Evolutionary conservation across 2,329 filamentous ascomycete species (phyloP).

Genomic region (Trichoderma atroviride): DNA sequence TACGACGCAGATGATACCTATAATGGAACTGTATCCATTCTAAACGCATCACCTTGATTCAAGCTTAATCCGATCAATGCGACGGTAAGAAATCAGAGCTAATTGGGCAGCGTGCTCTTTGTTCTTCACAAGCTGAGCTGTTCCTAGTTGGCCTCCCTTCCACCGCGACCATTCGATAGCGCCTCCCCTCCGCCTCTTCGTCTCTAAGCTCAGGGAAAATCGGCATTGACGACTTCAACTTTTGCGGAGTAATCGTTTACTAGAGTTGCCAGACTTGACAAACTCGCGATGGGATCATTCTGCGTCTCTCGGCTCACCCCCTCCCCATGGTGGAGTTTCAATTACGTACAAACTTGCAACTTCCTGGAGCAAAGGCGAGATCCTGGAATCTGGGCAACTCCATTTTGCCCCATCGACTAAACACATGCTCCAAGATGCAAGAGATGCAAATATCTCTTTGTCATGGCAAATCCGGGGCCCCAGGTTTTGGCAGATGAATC

Average conservation of each 20-base stretch:
- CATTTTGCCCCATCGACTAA: conserved; percentile 22
- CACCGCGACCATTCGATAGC: neutral
- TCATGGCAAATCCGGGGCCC: conserved; percentile 22
- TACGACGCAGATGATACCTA: neutral
- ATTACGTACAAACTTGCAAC: conserved; percentile 25
- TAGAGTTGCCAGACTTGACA: conserved; percentile 1
- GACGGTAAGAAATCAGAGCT: neutral
- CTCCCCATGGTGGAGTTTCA: conserved; percentile 24
- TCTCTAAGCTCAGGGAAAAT: neutral
- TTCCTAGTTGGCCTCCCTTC: neutral
- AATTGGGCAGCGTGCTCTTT: neutral
- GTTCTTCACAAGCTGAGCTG: neutral
- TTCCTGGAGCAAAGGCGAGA: conserved; percentile 14
- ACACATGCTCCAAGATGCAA: conserved; percentile 11
- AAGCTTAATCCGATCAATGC: conserved; percentile 10
- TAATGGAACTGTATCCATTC: conserved; percentile 1
- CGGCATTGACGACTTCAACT: neutral
- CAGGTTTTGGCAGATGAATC: conserved; percentile 18
- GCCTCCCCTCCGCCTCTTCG: neutral
- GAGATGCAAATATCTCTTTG: neutral
- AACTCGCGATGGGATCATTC: conserved; percentile 14
- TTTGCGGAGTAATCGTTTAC: neutral
- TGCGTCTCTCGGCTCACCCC: conserved; percentile 8
- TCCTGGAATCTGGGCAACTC: conserved; percentile 23
- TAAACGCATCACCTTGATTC: conserved; percentile 7